These are phyloP conservation scores for Xylogone sp. DNA, from an alignment of 2,329 filamentous ascomycete genomes.

Conservation along the genomic window DNA sequence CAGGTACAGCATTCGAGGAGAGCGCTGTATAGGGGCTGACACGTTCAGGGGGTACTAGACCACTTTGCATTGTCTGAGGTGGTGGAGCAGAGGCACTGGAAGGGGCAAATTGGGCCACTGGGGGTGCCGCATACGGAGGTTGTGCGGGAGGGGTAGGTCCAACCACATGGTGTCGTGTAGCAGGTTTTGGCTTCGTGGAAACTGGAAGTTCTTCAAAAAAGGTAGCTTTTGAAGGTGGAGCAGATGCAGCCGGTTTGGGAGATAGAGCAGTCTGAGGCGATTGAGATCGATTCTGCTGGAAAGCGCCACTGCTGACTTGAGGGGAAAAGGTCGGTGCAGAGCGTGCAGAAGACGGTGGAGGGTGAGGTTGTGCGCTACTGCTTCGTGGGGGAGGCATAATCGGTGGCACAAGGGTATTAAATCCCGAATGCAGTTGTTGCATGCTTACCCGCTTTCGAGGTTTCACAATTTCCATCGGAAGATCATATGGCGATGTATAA, in stretches of 20 bases:
- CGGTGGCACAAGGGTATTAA: conserved; percentile 16
- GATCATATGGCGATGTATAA: conserved; percentile 91
- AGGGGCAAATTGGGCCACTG: conserved; percentile 17
- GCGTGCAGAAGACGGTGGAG: conserved; percentile 13
- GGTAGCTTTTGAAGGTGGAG: conserved; percentile 39
- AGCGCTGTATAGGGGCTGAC: conserved; percentile 27
- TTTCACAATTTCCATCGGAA: conserved; percentile 83
- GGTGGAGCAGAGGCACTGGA: conserved; percentile 9
- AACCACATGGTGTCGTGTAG: conserved; percentile 42
- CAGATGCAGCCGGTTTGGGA: background rate
- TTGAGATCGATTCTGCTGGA: conserved; percentile 10
- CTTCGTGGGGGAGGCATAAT: conserved; percentile 22
- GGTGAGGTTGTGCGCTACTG: conserved; percentile 20
- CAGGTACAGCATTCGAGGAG: conserved; percentile 13
- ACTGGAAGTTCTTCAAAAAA: conserved; percentile 80
- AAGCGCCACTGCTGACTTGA: conserved; percentile 11
- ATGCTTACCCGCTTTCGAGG: conserved; percentile 61
- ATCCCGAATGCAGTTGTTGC: conserved; percentile 32
- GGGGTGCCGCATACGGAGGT: conserved; percentile 16
- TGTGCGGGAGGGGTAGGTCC: conserved; percentile 21
- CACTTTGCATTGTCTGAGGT: conserved; percentile 8
- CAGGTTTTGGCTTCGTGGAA: conserved; percentile 55
- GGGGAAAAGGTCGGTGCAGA: conserved; percentile 17
- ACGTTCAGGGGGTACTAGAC: conserved; percentile 26
- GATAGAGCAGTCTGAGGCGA: conserved; percentile 1